These are phyloP conservation scores for Sisymbrium altissimum DNA, from an alignment of 345 rosid genomes.

Conservation along the genomic window DNA sequence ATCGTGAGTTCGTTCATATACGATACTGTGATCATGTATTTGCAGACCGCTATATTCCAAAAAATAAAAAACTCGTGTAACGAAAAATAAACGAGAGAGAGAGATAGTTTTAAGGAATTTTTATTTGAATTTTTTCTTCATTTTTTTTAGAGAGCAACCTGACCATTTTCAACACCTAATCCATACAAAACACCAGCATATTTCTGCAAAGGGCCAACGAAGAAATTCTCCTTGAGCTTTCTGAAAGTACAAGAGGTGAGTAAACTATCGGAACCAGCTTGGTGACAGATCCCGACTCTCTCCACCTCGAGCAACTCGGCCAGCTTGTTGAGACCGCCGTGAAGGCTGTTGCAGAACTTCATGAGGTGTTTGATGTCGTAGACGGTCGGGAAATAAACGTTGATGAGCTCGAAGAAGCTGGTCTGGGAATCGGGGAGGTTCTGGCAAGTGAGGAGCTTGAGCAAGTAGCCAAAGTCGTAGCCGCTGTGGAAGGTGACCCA, in stretches of 20 bases:
- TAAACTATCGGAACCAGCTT: slow-evolving; percentile 95
- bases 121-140: slow-evolving; percentile 31
- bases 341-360: slow-evolving; percentile 87
- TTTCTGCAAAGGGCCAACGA: slow-evolving; percentile 63
- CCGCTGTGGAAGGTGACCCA: slow-evolving; percentile 99
- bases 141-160: slow-evolving; percentile 32
- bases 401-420: slow-evolving; percentile 62
- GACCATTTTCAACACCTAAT: slow-evolving; percentile 81
- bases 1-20: neutral
- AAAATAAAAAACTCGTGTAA: no score
- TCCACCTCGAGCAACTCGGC: slow-evolving; percentile 84
- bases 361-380: slow-evolving; percentile 85
- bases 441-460: slow-evolving; percentile 73
- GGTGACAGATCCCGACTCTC: slow-evolving; percentile 83
- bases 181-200: slow-evolving; percentile 91
- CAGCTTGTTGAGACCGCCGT: slow-evolving; percentile 84
- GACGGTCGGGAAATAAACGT: slow-evolving; percentile 61
- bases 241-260: slow-evolving; percentile 79
- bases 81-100: neutral
- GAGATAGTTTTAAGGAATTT: neutral
- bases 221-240: slow-evolving; percentile 81
- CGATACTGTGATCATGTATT: no score
- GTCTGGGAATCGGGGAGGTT: slow-evolving; percentile 58
- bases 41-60: no score
- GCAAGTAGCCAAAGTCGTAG: slow-evolving; percentile 83